Base-by-base conservation (phyloP, 2,329 filamentous ascomycete genomes). In the Neonectria sp. region DNA sequence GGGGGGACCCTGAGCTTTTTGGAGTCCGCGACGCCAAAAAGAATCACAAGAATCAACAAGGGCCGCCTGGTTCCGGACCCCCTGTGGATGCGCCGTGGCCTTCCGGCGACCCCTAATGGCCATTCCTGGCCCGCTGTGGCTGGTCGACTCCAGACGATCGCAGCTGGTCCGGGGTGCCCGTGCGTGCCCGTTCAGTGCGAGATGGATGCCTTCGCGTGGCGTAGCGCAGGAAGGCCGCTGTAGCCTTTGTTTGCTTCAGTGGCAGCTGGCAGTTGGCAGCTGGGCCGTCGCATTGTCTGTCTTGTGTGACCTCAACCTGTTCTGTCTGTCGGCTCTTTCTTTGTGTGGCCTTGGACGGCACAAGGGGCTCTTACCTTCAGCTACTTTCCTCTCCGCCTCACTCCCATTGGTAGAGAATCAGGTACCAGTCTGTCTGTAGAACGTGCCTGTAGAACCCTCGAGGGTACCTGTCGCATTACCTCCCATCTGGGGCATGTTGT, bases 161-260 rank as follows among this genome's bases (percentile, higher is more conserved):
- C 21, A 29, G 12, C 27, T 46, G 33, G 53, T n/a, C 25, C 13
- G 45, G 49, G 57, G 33, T 17, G 40, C 35, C 43, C 37, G 35
- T 37, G 35, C 35, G 6, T 17, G 35, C 31, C 31, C 31, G 31
- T 33, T 33, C 31, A 6, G 12, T 13, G 35, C 15, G 12, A 37
- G 35, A 37, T 37, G 35, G 35, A 37, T 21, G 21, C 21, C 21
- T 21, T 21, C 21, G 21, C 21, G 21, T 21, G 21, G 21, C 21
- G 21, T 21, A 21, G 21, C 21, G 21, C 21, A 21, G 21, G 21
- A 21, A 21, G 33, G 33, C 25, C 43, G 49, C 48, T 59, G 63
- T 49, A 60, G 56, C 62, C 40, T 21, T 64, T 43, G 31, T 31
- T 65, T 40, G 31, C 48, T 60, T 59, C 62, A 60, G 62, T 55